Evolutionary conservation across 176 grass and related monocot genomes (phyloP), one percentile per base, ranked within the genome.

Genomic region (Alopecurus myosuroides): DNA sequence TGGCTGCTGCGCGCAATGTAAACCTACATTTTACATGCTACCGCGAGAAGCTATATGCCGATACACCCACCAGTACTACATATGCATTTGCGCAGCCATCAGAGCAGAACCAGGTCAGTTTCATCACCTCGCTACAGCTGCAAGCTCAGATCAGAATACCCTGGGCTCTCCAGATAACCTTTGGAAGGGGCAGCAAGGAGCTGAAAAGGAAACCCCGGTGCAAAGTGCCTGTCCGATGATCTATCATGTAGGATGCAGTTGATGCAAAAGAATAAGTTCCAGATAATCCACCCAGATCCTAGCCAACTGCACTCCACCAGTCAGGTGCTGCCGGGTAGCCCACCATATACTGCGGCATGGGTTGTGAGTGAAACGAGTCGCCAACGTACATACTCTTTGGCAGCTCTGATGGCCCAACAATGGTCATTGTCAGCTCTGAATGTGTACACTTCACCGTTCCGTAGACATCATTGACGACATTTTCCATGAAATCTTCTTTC

Each of bases 401-500:
- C 42, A 95, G 88, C 75, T 90, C 63, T 17, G 79, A 64, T 25
- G 65, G 22, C 53, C 75, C 68, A 57, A 95, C 57, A 7, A 90
- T 14, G 39, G 82, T 86, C 55, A 90, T 46, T 63, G 65, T 58
- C 85, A 92, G 33, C 17, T 88, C 84, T 1, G 82, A 92, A 25
- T 64, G 31, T 11, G 15, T 81, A 31, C 79, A 85, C 39, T 85
- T 92, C 34, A 79, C 77, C 56, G 44, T 87, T 57, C 85, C 85
- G 17, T 92, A 95, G 2, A 77, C 62, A 60, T 92, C 85, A 36
- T 76, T 90, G 76, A 33, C 85, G 36, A 92, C 31, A 86, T 69
- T n/a, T 56, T 78, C 77, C 93, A 88, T 90, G 75, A 92, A 94
- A 26, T 92, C 88, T 62, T 88, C 75, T 81, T 61, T 77, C 36